Evolutionary conservation across 805 yeast species (phyloP).

Genomic region (Ogataea paraovalis): DNA sequence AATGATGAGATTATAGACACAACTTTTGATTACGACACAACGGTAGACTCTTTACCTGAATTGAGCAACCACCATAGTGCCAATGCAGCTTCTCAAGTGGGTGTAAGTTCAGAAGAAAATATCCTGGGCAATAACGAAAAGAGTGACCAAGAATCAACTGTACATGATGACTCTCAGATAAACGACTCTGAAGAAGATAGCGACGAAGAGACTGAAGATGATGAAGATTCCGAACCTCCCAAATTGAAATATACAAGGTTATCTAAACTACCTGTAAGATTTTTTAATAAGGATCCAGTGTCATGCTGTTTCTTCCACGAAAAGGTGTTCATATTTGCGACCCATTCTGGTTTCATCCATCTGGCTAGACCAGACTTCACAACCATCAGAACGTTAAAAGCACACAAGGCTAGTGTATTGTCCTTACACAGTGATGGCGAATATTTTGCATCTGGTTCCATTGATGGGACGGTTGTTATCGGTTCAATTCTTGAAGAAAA

Average conservation of each 20-base stretch:
- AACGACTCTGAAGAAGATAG: not conserved
- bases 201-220: conserved; percentile 20
- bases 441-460: conserved; percentile 80
- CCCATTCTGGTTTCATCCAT: conserved; percentile 83
- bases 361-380: conserved; percentile 57
- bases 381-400: conserved; percentile 67
- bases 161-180: not conserved
- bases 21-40: conserved; percentile 18
- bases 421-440: conserved; percentile 69
- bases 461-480: conserved; percentile 89
- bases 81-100: not conserved
- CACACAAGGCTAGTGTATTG: conserved; percentile 81
- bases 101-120: not conserved
- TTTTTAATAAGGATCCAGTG: conserved; percentile 73
- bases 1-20: conserved; percentile 25
- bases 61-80: conserved; percentile 6
- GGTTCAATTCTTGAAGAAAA: conserved; percentile 61
- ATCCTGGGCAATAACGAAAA: conserved; percentile 27
- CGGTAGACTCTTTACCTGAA: conserved; percentile 6
- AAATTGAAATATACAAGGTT: conserved; percentile 70
- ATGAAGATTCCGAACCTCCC: conserved; percentile 62
- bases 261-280: conserved; percentile 59
- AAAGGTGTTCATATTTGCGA: conserved; percentile 69
- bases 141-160: not conserved
- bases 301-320: conserved; percentile 65